Base-by-base conservation (phyloP, 352 stramenopile species). In the Achlya hypogyna region DNA sequence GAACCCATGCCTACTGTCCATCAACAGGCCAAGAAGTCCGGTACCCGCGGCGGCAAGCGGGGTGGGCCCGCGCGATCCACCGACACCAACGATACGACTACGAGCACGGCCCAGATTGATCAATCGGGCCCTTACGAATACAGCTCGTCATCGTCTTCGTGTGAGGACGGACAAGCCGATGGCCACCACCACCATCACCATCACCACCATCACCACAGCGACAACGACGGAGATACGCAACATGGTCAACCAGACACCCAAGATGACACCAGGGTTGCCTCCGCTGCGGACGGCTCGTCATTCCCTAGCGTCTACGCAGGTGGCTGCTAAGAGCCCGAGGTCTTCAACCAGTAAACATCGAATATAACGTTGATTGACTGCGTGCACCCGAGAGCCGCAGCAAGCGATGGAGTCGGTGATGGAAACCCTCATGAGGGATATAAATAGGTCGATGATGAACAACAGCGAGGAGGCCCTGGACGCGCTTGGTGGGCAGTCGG, bases 381-480 rank as follows among this genome's bases (percentile, higher is more conserved):
- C n/a, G n/a, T n/a, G n/a, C n/a, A n/a, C n/a, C n/a, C n/a, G n/a
- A n/a, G n/a, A n/a, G n/a, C n/a, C n/a, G n/a, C n/a, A n/a, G n/a
- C n/a, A n/a, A n/a, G n/a, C n/a, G n/a, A n/a, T n/a, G n/a, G n/a
- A n/a, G n/a, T n/a, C n/a, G n/a, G n/a, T n/a, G n/a, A n/a, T n/a
- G n/a, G n/a, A n/a, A n/a, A n/a, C n/a, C n/a, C n/a, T n/a, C n/a
- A n/a, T n/a, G n/a, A n/a, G n/a, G n/a, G n/a, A n/a, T n/a, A n/a
- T n/a, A n/a, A n/a, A n/a, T n/a, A n/a, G n/a, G n/a, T n/a, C n/a
- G n/a, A n/a, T n/a, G n/a, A 56, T 56, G 49, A 10, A 56, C 2
- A 56, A 56, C 49, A 56, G 25, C 49, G 34, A 27, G 16, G 58
- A 65, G 14, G 58, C 58, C 2, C 58, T 65, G 12, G 58, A 65